phyloP scores from a whole-genome alignment of 108 stramenopile species.

The Skeletonema potamos region DNA sequence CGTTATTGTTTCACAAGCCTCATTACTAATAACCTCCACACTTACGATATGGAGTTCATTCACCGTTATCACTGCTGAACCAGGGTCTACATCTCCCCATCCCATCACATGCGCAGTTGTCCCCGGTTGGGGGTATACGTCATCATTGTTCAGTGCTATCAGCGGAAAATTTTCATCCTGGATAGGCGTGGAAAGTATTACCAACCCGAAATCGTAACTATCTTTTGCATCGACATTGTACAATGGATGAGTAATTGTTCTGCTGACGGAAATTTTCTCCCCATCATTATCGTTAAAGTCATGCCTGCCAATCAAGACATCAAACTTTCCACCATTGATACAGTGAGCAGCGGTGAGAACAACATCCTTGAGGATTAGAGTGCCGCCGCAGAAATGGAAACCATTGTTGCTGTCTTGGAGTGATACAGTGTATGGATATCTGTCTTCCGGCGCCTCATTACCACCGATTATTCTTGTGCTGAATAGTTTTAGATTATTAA shows the following conservation, averaged over 20 bases:
- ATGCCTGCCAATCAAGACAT: neutral
- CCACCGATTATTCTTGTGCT: slow-evolving; percentile 1
- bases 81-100: slow-evolving; percentile 14
- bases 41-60: slow-evolving; percentile 3
- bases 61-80: neutral
- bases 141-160: slow-evolving; percentile 1
- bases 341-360: slow-evolving; percentile 2
- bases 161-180: neutral
- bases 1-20: neutral
- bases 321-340: neutral
- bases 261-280: neutral
- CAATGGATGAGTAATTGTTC: neutral
- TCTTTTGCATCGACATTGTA: neutral
- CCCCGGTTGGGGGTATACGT: neutral
- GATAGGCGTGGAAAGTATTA: neutral
- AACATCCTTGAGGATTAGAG: neutral
- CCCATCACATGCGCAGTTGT: slow-evolving; percentile 8
- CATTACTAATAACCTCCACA: slow-evolving; percentile 16
- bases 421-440: neutral
- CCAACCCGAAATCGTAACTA: neutral
- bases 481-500: neutral
- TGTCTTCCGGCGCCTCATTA: neutral
- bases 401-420: neutral
- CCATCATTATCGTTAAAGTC: neutral
- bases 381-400: neutral